Evolutionary conservation across 2,329 filamentous ascomycete genomes (phyloP).

Genomic region (Colletotrichum sp.): DNA sequence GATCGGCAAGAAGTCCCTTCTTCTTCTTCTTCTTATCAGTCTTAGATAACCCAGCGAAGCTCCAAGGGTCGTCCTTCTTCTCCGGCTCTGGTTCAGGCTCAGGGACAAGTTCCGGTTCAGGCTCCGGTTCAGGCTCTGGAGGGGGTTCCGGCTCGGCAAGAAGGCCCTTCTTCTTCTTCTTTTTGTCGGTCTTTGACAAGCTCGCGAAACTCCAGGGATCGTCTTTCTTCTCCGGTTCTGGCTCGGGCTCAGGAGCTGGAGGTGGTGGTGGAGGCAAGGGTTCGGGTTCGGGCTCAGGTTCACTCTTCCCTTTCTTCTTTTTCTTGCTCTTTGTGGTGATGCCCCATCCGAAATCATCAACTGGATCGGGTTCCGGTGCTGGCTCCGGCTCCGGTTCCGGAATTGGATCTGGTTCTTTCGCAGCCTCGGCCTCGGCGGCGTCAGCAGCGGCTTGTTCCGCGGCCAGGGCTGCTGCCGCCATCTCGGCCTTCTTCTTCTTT

Average conservation of each 20-base stretch:
- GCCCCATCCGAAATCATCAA: constrained; percentile 20
- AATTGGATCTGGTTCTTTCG: constrained; percentile 17
- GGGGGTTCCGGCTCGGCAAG: constrained; percentile 26
- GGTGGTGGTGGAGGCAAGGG: constrained; percentile 6
- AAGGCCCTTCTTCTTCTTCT: constrained; percentile 39
- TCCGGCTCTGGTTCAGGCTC: constrained; percentile 16
- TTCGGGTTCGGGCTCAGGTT: constrained; percentile 12
- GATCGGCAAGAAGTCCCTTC: constrained; percentile 28
- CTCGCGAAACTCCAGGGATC: constrained; percentile 26
- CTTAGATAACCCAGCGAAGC: constrained; percentile 22
- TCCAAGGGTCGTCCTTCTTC: constrained; percentile 33
- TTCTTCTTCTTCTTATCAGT: constrained; percentile 39
- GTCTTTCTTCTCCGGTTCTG: constrained; percentile 21
- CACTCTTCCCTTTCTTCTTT: constrained; percentile 30
- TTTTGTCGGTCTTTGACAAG: constrained; percentile 40
- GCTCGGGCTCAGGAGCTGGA: constrained; percentile 27
- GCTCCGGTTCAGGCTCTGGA: constrained; percentile 23
- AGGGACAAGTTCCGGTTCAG: constrained; percentile 22
- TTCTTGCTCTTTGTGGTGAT: constrained; percentile 33
- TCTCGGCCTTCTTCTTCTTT: constrained; percentile 31
- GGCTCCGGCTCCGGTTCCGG: constrained; percentile 4
- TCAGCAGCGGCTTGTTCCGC: not conserved
- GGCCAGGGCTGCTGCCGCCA: constrained; percentile 7
- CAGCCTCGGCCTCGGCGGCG: not conserved
- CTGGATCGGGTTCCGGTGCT: constrained; percentile 13